These are phyloP conservation scores for Torulaspora quercuum DNA, from an alignment of 805 yeast species.

Conservation along the genomic window DNA sequence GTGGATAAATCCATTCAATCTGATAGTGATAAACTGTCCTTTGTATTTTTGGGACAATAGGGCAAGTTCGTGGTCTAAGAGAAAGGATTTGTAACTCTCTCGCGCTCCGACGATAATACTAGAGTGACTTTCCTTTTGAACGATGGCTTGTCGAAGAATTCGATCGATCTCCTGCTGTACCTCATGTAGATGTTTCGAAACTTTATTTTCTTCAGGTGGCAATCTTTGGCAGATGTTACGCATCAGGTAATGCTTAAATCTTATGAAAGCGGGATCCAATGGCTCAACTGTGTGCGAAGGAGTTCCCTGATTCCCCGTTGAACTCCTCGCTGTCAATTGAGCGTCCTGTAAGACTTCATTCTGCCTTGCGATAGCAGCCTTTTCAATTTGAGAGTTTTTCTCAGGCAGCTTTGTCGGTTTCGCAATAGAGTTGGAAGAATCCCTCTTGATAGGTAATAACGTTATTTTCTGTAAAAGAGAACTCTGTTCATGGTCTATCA, in stretches of 20 bases:
- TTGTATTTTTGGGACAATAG: slow-evolving; percentile 41
- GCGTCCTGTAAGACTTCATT: slow-evolving; percentile 13
- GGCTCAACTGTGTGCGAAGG: slow-evolving; percentile 6
- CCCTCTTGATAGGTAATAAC: slow-evolving; percentile 22
- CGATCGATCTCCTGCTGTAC: slow-evolving; percentile 47
- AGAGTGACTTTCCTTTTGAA: slow-evolving; percentile 75
- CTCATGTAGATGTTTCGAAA: slow-evolving; percentile 24
- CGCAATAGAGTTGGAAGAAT: slow-evolving; percentile 1
- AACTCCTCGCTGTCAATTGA: slow-evolving; percentile 11
- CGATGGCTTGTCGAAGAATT: slow-evolving; percentile 61
- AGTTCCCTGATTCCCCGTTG: background rate
- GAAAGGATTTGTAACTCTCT: slow-evolving; percentile 67
- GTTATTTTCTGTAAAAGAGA: slow-evolving; percentile 16
- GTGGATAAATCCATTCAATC: slow-evolving; percentile 69
- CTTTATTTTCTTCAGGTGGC: slow-evolving; percentile 20
- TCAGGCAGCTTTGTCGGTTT: background rate
- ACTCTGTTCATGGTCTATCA: slow-evolving; percentile 24
- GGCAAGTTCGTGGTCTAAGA: slow-evolving; percentile 55
- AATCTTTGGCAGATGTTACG: slow-evolving; percentile 25
- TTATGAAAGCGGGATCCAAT: slow-evolving; percentile 17
- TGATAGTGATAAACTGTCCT: slow-evolving; percentile 57
- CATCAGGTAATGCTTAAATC: slow-evolving; percentile 23
- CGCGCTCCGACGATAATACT: slow-evolving; percentile 76
- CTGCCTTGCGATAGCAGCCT: slow-evolving; percentile 1
- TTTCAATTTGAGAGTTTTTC: background rate